Percentiles rank a stretch among this genome's conserved stretches.
Evolutionary conservation across 768 basidiomycete species (phyloP).

Genomic region (Russula compacta): DNA sequence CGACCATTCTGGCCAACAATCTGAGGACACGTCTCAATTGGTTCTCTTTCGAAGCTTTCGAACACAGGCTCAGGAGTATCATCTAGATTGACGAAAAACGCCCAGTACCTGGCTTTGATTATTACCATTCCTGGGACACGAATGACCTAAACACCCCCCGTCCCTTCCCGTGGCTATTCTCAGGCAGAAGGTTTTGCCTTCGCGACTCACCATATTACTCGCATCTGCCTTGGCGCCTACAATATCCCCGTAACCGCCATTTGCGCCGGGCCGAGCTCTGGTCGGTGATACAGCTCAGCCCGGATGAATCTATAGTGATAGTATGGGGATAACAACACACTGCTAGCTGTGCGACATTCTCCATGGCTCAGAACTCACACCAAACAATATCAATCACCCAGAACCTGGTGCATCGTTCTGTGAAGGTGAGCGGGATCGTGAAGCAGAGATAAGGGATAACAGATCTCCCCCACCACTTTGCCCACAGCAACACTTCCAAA

Average conservation of each 20-base stretch:
- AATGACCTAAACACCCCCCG: not conserved
- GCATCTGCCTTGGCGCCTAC: not conserved
- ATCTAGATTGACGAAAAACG: not conserved
- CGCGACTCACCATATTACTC: not conserved
- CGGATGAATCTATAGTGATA: too few species aligned
- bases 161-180: not conserved
- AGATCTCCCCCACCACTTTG: too few species aligned
- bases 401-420: too few species aligned
- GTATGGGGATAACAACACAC: too few species aligned
- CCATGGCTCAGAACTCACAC: too few species aligned
- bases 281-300: too few species aligned
- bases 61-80: not conserved
- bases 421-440: too few species aligned
- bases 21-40: not conserved
- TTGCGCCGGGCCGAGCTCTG: not conserved
- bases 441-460: too few species aligned
- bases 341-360: too few species aligned
- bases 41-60: not conserved
- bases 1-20: not conserved
- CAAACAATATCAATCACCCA: too few species aligned
- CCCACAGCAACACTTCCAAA: too few species aligned
- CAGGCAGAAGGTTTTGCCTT: not conserved
- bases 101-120: constrained; percentile 1
- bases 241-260: not conserved
- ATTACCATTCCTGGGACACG: not conserved